Base-by-base conservation (phyloP, 108 stramenopile genomes). In the Discostella pseudostelligera region DNA sequence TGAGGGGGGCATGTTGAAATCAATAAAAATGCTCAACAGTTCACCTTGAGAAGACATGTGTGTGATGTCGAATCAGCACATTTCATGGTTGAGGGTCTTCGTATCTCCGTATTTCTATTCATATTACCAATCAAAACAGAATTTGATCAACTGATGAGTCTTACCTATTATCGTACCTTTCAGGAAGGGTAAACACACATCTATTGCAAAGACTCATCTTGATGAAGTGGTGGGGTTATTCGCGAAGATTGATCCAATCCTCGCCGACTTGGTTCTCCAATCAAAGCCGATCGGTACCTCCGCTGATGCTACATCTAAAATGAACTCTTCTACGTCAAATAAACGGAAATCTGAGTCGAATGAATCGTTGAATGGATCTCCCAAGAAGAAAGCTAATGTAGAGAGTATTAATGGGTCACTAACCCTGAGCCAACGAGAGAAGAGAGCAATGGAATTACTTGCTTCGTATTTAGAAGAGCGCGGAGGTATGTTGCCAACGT, bases 141-240 rank as follows among this genome's bases (percentile, higher is more conserved):
- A 13, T 49, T 13, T 43, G 28, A 21, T 63, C 29, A 22, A 13
- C 43, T 58, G 46, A 22, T 48, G 36, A 55, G 70, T 40, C 42
- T 1, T 51, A 26, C 35, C n/a, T 17, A 10, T 56, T 13, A 32
- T 19, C 14, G 24, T 28, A 35, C 21, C 28, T 17, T 54, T 45
- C 9, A 91, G 90, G 54, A 85, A 87, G 78, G 79, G 81, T 9
- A 89, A 87, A 55, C 78, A 85, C 59, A 65, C 84, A 32, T 67
- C 83, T 49, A 53, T 70, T 8, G 90, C 90, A 43, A 76, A 75
- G 26, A 59, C 40, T 1, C 85, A 89, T 60, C 49, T 88, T 14
- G 67, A 87, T n/a, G 67, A 78, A 51, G 83, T 89, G 13, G 70
- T 60, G 16, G 70, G 45, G 19, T 74, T 84, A 79, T 74, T 92